Evolutionary conservation across 176 grass and related monocot species (phyloP).

Genomic region (Oryza meridionalis): DNA sequence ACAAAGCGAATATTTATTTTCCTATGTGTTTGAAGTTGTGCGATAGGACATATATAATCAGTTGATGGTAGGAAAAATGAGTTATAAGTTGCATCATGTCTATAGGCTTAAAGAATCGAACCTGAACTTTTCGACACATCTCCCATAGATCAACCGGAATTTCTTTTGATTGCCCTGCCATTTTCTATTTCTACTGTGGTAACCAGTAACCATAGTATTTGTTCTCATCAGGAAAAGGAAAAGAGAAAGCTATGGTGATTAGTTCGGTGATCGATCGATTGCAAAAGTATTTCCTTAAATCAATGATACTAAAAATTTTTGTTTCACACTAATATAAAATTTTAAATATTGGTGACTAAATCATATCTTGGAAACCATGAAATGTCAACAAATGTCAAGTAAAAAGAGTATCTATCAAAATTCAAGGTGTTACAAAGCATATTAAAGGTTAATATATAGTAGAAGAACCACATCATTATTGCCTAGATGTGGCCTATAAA

Average conservation of each 20-base stretch:
- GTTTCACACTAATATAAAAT: not conserved
- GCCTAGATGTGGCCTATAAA: slow-evolving; percentile 44
- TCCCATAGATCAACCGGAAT: not conserved
- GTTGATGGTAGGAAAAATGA: slow-evolving; percentile 19
- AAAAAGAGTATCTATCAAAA: slow-evolving; percentile 7
- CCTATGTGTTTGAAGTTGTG: slow-evolving; percentile 16
- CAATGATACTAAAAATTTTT: not conserved
- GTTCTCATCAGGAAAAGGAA: slow-evolving; percentile 11
- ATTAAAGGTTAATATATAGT: slow-evolving; percentile 8
- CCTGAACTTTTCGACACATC: slow-evolving; percentile 15
- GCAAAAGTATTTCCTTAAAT: not conserved
- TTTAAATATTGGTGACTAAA: not conserved
- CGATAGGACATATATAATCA: slow-evolving; percentile 28
- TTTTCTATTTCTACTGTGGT: not conserved
- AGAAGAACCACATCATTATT: slow-evolving; percentile 40
- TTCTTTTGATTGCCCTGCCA: not conserved
- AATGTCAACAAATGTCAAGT: not conserved
- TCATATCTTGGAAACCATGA: not conserved
- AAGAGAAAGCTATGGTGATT: not conserved
- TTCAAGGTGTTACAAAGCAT: slow-evolving; percentile 5
- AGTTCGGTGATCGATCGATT: not conserved
- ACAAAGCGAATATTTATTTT: slow-evolving; percentile 16
- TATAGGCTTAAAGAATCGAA: slow-evolving; percentile 7
- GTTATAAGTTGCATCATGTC: slow-evolving; percentile 12
- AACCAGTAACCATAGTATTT: not conserved